Evolutionary conservation across 2,329 filamentous ascomycete genomes (phyloP).

Genomic region (Colletotrichum limetticola): DNA sequence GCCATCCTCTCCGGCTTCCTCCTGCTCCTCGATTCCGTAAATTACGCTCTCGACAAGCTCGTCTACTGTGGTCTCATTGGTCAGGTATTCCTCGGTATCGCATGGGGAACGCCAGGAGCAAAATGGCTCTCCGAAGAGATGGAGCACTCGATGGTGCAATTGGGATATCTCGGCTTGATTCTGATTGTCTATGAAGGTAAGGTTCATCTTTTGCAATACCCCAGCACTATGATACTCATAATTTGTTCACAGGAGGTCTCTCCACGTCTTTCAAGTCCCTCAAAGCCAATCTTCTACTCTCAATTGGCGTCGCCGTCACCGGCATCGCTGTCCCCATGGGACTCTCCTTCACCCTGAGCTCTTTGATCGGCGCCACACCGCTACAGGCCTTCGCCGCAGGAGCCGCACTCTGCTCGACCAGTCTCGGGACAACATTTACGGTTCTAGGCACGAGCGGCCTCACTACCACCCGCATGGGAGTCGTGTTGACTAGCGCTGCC

Average conservation of each 20-base stretch:
- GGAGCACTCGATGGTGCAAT: slow-evolving; percentile 67
- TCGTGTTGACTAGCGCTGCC: slow-evolving; percentile 77
- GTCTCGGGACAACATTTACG: slow-evolving; percentile 76
- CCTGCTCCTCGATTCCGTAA: slow-evolving; percentile 68
- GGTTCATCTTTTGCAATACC: neutral
- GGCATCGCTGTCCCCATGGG: slow-evolving; percentile 73
- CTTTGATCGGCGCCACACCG: slow-evolving; percentile 59
- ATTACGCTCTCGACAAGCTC: slow-evolving; percentile 65
- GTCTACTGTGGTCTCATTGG: slow-evolving; percentile 79
- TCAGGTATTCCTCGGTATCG: slow-evolving; percentile 76
- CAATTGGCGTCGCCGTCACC: slow-evolving; percentile 70
- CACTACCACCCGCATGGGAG: slow-evolving; percentile 58
- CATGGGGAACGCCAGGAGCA: slow-evolving; percentile 75
- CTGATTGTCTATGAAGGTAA: slow-evolving; percentile 76
- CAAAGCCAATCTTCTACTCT: slow-evolving; percentile 69
- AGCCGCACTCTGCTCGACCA: slow-evolving; percentile 79
- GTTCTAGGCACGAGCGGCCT: slow-evolving; percentile 57
- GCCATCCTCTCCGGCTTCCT: slow-evolving; percentile 72
- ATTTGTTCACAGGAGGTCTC: slow-evolving; percentile 60
- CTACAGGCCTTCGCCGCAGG: slow-evolving; percentile 78
- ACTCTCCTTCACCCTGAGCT: slow-evolving; percentile 70
- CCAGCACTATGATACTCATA: neutral
- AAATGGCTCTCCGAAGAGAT: slow-evolving; percentile 64
- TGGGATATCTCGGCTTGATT: slow-evolving; percentile 80
- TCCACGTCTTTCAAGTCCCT: slow-evolving; percentile 64